Base-by-base conservation (phyloP, 441 rosid species). In the Populus hybrid region DNA sequence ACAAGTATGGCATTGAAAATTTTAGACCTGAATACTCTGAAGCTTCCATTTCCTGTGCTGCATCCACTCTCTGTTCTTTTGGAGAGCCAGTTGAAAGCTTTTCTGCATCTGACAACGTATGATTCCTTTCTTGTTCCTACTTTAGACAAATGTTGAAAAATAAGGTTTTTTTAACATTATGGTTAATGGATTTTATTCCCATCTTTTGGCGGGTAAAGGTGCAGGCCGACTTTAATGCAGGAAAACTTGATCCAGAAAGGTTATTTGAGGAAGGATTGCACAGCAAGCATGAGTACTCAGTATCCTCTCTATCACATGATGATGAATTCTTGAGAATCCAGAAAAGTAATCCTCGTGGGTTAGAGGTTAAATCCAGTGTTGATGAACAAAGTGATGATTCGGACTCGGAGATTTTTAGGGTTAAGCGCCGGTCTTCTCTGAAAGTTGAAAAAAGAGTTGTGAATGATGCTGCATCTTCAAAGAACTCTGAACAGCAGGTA, bases 371-470 rank as follows among this genome's bases (percentile, higher is more conserved):
- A 79, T 79, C 79, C 54, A 18, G 50, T 26, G 40, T 59, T 68
- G 91, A 88, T 73, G 89, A 89, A 68, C 86, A 84, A 59, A 85
- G 90, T 81, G 98, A 97, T 67, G 96, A 90, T 84, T 95, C 99
- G 75, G 99, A 95, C 76, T 85, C 90, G 0, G 97, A 88, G 87
- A 81, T 89, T 79, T 95, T 97, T 82, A 86, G 98, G 84, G 99
- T 97, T 73, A 97, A 95, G 85, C 97, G 99, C 1, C 94, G 97
- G 28, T 86, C 97, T 32, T 88, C 87, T 11, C 1, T 82, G 78
- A 97, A 93, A 84, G 79, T 81, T 63, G 93, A 89, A 74, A 89
- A 85, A 81, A 86, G 91, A 82, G 75, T 83, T 67, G 84, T 77
- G 67, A 85, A 83, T 78, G 83, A 81, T 67, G 77, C 78, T 46